These are phyloP conservation scores for Penicillium cataractarum DNA, from an alignment of 495 filamentous ascomycete genomes.

Conservation along the genomic window DNA sequence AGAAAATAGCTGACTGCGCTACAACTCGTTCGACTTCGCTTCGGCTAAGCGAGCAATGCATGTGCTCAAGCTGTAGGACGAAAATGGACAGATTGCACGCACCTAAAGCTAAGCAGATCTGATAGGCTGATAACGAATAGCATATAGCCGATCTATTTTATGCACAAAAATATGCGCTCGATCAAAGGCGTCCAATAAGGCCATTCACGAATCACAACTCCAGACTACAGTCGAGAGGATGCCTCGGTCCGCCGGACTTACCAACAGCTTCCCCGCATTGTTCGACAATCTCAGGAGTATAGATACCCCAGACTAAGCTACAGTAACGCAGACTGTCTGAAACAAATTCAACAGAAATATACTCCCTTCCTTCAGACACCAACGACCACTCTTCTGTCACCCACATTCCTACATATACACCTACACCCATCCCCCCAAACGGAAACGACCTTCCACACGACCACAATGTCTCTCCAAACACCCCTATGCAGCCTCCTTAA, in stretches of 20 bases:
- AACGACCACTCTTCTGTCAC: background rate
- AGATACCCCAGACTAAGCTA: background rate
- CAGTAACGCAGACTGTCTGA: background rate
- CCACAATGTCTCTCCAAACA: constrained; percentile 63
- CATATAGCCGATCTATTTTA: constrained; percentile 12
- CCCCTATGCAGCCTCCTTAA: constrained; percentile 73
- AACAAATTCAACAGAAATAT: background rate
- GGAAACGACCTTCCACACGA: background rate
- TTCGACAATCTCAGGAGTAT: background rate
- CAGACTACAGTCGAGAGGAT: background rate
- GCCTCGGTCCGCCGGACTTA: constrained; percentile 32
- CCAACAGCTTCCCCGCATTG: constrained; percentile 36
- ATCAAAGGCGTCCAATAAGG: background rate
- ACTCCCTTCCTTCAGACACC: background rate
- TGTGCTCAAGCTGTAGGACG: background rate
- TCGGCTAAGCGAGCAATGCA: background rate
- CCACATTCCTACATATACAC: background rate
- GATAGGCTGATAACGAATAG: constrained; percentile 1
- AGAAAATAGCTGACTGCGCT: background rate
- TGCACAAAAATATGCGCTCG: constrained; percentile 1
- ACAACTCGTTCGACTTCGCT: background rate
- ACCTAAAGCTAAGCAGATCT: background rate
- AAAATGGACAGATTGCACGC: background rate
- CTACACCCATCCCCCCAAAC: background rate
- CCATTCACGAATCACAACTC: background rate